Evolutionary conservation across 1,139 yeast species (phyloP), one percentile per base, ranked within the genome.

Genomic region (Nakaseomyces delphensis): DNA sequence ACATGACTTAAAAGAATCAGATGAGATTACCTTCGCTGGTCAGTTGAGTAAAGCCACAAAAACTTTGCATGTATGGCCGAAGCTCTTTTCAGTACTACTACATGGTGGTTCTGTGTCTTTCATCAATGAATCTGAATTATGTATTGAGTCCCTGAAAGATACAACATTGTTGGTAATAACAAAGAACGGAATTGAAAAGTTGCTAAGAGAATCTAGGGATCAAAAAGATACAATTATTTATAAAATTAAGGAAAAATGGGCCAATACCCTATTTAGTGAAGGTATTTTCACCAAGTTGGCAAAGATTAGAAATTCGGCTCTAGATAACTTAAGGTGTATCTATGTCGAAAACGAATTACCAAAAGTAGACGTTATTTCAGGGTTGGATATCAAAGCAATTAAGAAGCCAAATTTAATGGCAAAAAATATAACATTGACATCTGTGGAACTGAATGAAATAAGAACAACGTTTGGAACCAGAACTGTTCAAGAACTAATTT

Each of bases 401-500:
- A 43, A 45, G 19, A 29, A 41, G 3, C 45, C 47, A 6, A 43
- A 42, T 15, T 13, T 21, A n/a, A 13, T 18, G 2, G 27, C 27
- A n/a, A 39, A 44, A 13, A 39, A 47, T 3, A 32, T 40, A 7
- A 29, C 41, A n/a, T 33, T 67, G 3, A 45, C 64, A 2, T 62
- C 68, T 8, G 43, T 54, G 2, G 56, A 64, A 15, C 53, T 72
- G 41, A 79, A 76, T 44, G 48, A 57, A 3, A 48, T 76, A 13
- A 68, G 81, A 45, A 66, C 79, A 0, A 40, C 67, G 2, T 57
- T 73, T 9, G 74, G 76, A 1, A 53, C 76, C 1, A 65, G 85
- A 46, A 63, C 79, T 0, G 65, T 82, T 0, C 60, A 65, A 15
- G 91, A 83, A 53, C 63, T 70, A 15, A 71, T 72, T 27, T 62